Conservation (phyloP, 2,329 filamentous ascomycete genomes). For the Tricladium varicosporioides region DNA sequence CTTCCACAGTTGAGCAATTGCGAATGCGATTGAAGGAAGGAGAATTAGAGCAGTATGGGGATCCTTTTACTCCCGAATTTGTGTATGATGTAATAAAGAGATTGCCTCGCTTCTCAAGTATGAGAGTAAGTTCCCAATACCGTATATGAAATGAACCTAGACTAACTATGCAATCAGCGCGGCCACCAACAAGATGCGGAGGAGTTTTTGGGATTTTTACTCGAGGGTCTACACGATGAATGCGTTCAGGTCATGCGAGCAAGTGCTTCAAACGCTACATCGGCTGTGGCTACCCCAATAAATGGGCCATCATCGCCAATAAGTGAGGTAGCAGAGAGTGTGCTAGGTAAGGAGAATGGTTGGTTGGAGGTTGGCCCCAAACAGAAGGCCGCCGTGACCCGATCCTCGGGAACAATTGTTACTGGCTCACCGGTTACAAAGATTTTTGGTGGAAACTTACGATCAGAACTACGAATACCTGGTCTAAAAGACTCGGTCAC, state of each 20-base stretch:
- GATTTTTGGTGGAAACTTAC: slow-evolving; percentile 88
- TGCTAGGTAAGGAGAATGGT: slow-evolving; percentile 54
- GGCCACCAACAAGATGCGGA: slow-evolving; percentile 98
- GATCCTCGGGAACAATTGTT: slow-evolving; percentile 76
- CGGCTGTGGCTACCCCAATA: slow-evolving; percentile 44
- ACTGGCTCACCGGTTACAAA: slow-evolving; percentile 83
- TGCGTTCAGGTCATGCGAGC: slow-evolving; percentile 71
- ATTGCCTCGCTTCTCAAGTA: slow-evolving; percentile 83
- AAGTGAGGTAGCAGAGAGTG: slow-evolving; percentile 38
- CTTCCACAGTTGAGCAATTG: slow-evolving; percentile 70
- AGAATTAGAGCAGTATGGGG: slow-evolving; percentile 86
- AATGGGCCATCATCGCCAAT: slow-evolving; percentile 41
- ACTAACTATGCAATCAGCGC: slow-evolving; percentile 51
- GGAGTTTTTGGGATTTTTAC: slow-evolving; percentile 89
- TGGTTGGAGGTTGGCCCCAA: slow-evolving; percentile 95
- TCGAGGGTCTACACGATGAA: slow-evolving; percentile 92
- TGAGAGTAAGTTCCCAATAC: slow-evolving; percentile 65
- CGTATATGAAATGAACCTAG: slow-evolving; percentile 13
- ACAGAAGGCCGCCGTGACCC: slow-evolving; percentile 82
- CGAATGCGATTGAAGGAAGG: slow-evolving; percentile 72
- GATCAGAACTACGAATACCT: slow-evolving; percentile 84
- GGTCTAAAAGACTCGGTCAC: slow-evolving; percentile 90
- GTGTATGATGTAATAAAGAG: slow-evolving; percentile 91
- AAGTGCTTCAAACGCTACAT: slow-evolving; percentile 33
- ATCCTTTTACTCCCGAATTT: slow-evolving; percentile 89